These are phyloP conservation scores for Nicotiana paniculata DNA, from an alignment of 257 asterid genomes.

Conservation along the genomic window DNA sequence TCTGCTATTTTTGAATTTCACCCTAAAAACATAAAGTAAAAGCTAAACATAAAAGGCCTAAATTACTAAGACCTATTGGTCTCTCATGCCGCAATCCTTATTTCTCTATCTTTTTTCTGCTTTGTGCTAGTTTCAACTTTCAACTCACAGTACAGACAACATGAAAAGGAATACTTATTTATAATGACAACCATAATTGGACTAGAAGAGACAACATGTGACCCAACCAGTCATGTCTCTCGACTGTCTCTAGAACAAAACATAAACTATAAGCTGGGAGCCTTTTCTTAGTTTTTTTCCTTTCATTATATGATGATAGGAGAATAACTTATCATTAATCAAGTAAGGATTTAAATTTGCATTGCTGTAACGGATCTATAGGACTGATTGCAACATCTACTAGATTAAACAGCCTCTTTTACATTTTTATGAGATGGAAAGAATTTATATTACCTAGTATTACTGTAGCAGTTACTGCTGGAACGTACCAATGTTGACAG, in stretches of 20 bases:
- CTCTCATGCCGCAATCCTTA: constrained; percentile 5
- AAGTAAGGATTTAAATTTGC: neutral
- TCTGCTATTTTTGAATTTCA: too few species aligned
- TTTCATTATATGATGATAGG: neutral
- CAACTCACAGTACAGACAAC: neutral
- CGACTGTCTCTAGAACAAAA: neutral
- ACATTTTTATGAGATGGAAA: constrained; percentile 3
- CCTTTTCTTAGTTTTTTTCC: neutral
- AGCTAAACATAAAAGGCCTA: constrained; percentile 17
- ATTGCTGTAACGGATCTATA: constrained; percentile 4
- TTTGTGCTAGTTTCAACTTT: constrained; percentile 1
- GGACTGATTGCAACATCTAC: constrained; percentile 7
- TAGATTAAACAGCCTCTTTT: constrained; percentile 7
- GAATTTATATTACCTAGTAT: constrained; percentile 37
- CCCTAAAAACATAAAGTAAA: constrained; percentile 18
- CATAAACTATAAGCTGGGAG: neutral
- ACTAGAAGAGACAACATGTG: neutral
- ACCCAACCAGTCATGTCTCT: neutral
- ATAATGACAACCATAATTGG: neutral
- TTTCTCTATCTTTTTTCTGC: constrained; percentile 11
- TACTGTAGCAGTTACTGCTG: constrained; percentile 26
- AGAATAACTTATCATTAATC: neutral
- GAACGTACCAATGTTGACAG: constrained; percentile 41
- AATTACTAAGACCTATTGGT: constrained; percentile 10
- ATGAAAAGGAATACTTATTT: neutral